Evolutionary conservation across 139 green algal species (phyloP), one percentile per base, ranked within the genome.

Genomic region (Ulvella scutata): DNA sequence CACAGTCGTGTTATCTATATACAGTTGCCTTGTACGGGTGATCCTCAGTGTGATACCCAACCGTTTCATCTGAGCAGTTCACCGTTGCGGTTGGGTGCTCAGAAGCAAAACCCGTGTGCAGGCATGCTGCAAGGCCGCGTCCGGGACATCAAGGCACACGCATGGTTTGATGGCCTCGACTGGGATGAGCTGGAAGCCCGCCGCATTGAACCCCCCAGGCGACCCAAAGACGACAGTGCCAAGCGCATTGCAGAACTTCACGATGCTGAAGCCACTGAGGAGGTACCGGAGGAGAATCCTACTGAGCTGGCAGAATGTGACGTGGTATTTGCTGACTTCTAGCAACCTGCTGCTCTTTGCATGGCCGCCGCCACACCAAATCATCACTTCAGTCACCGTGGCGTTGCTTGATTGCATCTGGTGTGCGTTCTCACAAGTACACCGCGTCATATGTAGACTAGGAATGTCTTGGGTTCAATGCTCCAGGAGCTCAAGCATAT

Each of bases 141-240:
- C 0, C 38, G 74, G n/a, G 93, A 97, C 79, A 85, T 98, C 61
- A 96, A 94, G 85, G 82, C 78, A 37, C 93, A 98, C 83, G 81
- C 80, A 37, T 98, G 94, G 94, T 97, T 98, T 82, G 89, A 92
- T 26, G 85, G 83, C 33, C 81, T 97, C 51, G 86, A 95, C 62
- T 97, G 93, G 94, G 88, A 91, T 4, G 84, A 86, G 67, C 83
- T 98, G 74, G 86, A 89, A 72, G 85, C 88, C 2, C 79, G 89
- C 33, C 84, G 90, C 39, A 60, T 91, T 75, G 73, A 61, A 21
- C 79, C 90, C 17, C 83, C 85, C 23, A 83, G 89, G 43, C 83
- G 85, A 73, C 92, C 91, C 29, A 86, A 87, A 75, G 83, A 92
- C 33, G 91, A 96, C 80, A 87, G 80, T 17, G 81, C 81, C 59